Evolutionary conservation across 129 eudicot species (phyloP).

Genomic region (Escallonia herrerae): DNA sequence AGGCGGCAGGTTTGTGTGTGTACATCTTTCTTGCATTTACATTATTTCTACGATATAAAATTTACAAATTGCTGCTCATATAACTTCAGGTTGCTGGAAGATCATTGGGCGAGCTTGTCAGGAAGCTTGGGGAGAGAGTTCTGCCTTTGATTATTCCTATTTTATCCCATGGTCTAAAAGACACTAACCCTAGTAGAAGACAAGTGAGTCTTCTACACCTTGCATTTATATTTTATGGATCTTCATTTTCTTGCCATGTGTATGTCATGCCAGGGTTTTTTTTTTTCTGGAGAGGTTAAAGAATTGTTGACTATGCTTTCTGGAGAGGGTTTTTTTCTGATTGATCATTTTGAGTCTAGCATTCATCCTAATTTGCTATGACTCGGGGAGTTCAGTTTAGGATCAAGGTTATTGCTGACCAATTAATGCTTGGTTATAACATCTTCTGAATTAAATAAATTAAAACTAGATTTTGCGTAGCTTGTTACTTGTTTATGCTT

Average conservation of each 20-base stretch:
- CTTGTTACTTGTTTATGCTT: too few species aligned
- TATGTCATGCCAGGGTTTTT: neutral
- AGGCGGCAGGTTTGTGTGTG: conserved; percentile 85
- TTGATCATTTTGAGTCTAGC: too few species aligned
- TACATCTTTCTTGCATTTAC: neutral
- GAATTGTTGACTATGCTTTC: too few species aligned
- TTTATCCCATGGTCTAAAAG: conserved; percentile 74
- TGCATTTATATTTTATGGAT: neutral
- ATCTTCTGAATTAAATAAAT: too few species aligned
- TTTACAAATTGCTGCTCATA: neutral
- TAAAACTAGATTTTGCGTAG: too few species aligned
- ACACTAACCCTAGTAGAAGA: conserved; percentile 78
- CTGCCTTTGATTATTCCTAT: conserved; percentile 95
- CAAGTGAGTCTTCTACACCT: conserved; percentile 47
- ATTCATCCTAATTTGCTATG: too few species aligned
- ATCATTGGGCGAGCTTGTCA: conserved; percentile 92
- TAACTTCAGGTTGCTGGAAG: conserved; percentile 84
- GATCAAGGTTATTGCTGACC: too few species aligned
- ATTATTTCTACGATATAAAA: neutral
- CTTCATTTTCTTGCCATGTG: neutral
- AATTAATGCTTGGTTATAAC: too few species aligned
- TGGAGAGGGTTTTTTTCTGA: too few species aligned
- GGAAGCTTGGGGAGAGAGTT: conserved; percentile 99
- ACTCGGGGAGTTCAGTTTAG: too few species aligned
- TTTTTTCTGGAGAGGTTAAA: too few species aligned